phyloP scores from a whole-genome alignment of 2,329 filamentous ascomycete species.

The Clarireedia sp. region DNA sequence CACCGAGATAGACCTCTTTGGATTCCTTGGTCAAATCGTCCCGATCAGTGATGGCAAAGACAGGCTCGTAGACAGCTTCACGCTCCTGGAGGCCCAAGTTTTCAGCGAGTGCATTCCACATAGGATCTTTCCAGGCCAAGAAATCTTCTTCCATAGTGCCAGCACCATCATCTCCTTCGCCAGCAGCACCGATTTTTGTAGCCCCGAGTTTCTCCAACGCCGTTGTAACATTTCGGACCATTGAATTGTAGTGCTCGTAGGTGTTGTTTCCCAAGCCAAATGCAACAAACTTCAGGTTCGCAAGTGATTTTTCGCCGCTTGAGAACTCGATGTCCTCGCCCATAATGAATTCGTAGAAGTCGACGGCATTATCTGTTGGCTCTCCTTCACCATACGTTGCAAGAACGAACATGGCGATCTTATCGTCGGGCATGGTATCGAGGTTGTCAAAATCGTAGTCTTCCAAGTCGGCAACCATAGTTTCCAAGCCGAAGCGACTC shows the following conservation, averaged over 20 bases:
- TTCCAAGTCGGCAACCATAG: conserved; percentile 96
- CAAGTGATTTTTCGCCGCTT: conserved; percentile 63
- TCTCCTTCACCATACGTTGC: conserved; percentile 98
- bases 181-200: conserved; percentile 74
- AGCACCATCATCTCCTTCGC: conserved; percentile 94
- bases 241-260: conserved; percentile 98
- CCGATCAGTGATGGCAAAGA: conserved; percentile 74
- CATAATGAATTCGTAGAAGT: conserved; percentile 95
- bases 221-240: conserved; percentile 88
- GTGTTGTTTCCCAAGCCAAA: conserved; percentile 99
- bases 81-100: conserved; percentile 89
- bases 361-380: conserved; percentile 96
- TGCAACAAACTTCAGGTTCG: conserved; percentile 82
- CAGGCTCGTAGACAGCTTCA: conserved; percentile 90
- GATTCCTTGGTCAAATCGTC: conserved; percentile 67
- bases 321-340: conserved; percentile 76
- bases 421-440: conserved; percentile 80
- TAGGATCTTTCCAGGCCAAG: conserved; percentile 96
- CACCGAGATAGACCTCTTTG: conserved; percentile 82
- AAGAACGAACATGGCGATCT: conserved; percentile 88
- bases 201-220: conserved; percentile 76
- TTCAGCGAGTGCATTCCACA: conserved; percentile 82
- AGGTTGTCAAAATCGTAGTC: conserved; percentile 97
- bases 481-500: conserved; percentile 90
- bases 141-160: conserved; percentile 99